These are phyloP conservation scores for Malassezia obtusa DNA, from an alignment of 1,284 basidiomycete genomes.

Conservation along the genomic window DNA sequence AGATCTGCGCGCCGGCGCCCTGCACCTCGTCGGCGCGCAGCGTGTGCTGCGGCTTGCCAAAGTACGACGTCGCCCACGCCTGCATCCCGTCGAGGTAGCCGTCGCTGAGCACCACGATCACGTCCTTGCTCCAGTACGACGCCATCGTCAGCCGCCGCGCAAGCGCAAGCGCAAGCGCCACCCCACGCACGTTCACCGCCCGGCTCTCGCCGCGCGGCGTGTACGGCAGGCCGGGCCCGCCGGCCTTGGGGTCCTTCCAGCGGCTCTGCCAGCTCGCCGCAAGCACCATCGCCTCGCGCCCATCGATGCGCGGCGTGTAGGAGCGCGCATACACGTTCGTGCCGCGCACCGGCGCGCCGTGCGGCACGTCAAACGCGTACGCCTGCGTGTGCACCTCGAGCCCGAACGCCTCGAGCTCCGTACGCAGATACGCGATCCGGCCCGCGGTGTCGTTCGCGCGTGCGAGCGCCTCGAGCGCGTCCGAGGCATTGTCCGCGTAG, in stretches of 20 bases:
- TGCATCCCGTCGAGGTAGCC: conserved; percentile 82
- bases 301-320: conserved; percentile 72
- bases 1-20: conserved; percentile 49
- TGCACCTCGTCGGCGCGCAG: conserved; percentile 58
- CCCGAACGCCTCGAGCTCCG: conserved; percentile 28
- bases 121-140: conserved; percentile 53
- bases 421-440: conserved; percentile 24
- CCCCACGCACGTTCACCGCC: conserved; percentile 70
- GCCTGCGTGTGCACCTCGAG: conserved; percentile 21
- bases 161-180: conserved; percentile 70
- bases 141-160: conserved; percentile 63
- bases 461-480: conserved; percentile 15
- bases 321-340: conserved; percentile 74
- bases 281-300: conserved; percentile 63
- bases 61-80: conserved; percentile 77
- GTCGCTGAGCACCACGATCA: conserved; percentile 81
- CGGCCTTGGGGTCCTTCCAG: conserved; percentile 19
- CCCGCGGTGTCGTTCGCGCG: not conserved
- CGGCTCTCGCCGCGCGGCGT: conserved; percentile 39
- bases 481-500: conserved; percentile 29
- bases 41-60: conserved; percentile 56
- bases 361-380: conserved; percentile 17
- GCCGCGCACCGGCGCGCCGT: conserved; percentile 50
- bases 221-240: conserved; percentile 7
- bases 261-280: conserved; percentile 49